These are phyloP conservation scores for Orbilia quercus DNA, from an alignment of 2,329 filamentous ascomycete genomes.

Conservation along the genomic window DNA sequence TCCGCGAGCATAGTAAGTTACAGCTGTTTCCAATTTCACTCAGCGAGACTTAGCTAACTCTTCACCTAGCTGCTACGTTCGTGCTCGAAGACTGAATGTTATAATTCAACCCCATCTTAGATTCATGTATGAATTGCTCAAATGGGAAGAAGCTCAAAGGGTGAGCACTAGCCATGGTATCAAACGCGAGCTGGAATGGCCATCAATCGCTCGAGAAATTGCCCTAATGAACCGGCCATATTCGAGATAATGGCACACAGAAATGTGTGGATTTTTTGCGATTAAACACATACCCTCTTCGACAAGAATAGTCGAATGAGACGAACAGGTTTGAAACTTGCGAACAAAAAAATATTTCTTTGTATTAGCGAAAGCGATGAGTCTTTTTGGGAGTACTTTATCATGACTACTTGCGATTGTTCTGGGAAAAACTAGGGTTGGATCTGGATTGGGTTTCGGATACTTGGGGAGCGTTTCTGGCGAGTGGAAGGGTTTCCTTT, in stretches of 20 bases:
- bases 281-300: slow-evolving; percentile 12
- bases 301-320: slow-evolving; percentile 10
- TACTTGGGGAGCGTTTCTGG: background rate
- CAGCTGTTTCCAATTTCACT: background rate
- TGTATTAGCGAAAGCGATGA: slow-evolving; percentile 33
- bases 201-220: slow-evolving; percentile 86
- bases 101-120: slow-evolving; percentile 97
- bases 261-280: slow-evolving; percentile 3
- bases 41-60: slow-evolving; percentile 23
- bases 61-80: slow-evolving; percentile 79
- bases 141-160: slow-evolving; percentile 88
- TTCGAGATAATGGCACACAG: slow-evolving; percentile 69
- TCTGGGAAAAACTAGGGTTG: slow-evolving; percentile 10
- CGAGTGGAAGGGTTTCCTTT: slow-evolving; percentile 21
- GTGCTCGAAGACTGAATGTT: slow-evolving; percentile 90
- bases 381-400: slow-evolving; percentile 20
- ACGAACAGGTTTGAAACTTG: slow-evolving; percentile 28
- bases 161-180: slow-evolving; percentile 66
- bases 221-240: slow-evolving; percentile 97
- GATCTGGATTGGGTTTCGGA: slow-evolving; percentile 26
- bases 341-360: slow-evolving; percentile 19
- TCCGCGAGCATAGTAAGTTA: slow-evolving; percentile 81
- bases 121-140: slow-evolving; percentile 93
- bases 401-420: slow-evolving; percentile 22
- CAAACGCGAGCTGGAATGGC: slow-evolving; percentile 89